Percentiles rank a stretch among this genome's conserved stretches.
phyloP scores from a whole-genome alignment of 257 asterid species.

The Capsicum rhomboideum region DNA sequence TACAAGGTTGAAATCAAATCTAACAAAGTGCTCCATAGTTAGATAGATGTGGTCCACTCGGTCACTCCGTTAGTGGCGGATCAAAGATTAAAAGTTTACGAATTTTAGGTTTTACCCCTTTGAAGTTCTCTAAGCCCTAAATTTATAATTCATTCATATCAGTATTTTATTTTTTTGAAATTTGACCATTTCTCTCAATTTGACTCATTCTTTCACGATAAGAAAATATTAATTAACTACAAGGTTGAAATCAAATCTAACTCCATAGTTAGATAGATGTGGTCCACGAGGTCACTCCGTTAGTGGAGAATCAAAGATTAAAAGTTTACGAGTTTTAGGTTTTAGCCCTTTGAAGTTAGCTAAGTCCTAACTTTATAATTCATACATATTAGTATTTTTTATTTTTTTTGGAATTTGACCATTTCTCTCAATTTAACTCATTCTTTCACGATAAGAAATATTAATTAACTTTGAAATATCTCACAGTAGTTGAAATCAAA shows the following conservation, averaged over 20 bases:
- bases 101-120: neutral
- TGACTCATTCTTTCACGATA: neutral
- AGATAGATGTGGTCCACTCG: neutral
- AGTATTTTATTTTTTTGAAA: too few relatives aligned
- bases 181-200: neutral
- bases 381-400: too few relatives aligned
- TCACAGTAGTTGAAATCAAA: neutral
- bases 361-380: too few relatives aligned
- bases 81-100: neutral
- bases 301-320: neutral
- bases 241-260: neutral
- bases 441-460: neutral
- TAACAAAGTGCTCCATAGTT: neutral
- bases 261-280: neutral
- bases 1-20: neutral
- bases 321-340: neutral
- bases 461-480: neutral
- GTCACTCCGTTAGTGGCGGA: neutral
- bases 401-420: neutral
- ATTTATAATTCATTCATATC: too few relatives aligned
- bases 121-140: too few relatives aligned
- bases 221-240: neutral
- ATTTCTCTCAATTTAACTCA: neutral
- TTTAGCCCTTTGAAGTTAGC: neutral
- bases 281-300: neutral